Base-by-base conservation (phyloP, 2,329 filamentous ascomycete genomes). In the Leptographium wingfieldii region DNA sequence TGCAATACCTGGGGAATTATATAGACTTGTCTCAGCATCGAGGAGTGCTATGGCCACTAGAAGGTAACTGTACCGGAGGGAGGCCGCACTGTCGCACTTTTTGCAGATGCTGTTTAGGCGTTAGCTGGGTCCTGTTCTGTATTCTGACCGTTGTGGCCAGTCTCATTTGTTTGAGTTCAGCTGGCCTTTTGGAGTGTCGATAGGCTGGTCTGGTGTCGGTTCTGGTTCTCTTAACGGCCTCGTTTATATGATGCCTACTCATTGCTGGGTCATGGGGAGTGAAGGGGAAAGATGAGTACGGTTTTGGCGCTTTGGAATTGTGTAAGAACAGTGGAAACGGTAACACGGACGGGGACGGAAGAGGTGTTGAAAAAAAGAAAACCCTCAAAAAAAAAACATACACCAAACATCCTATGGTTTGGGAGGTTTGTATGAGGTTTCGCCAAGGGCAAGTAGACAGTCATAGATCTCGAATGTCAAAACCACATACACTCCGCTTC, bases 401-500 rank as follows among this genome's bases (percentile, higher is more conserved):
- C 16, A 48, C 19, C 43, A 35, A 57, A 57, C 48, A 25, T 29
- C 19, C 11, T 38, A 25, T 19, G 16, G 52, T 57, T 57, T 31
- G 27, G 56, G n/a, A 35, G 56, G 56, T n/a, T 51, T 57, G 29
- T 38, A 38, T 35, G 31, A 5, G 46, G 56, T 51, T 57, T 38
- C 56, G 56, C 46, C 29, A 51, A 38, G 56, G 29, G 56, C 56
- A 57, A 57, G 56, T 29, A 57, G 56, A 57, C 29, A 57, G 46
- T 46, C 46, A 35, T 51, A 48, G 7, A 35, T 38, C 49, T 55
- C 16, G 27, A 57, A 57, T 57, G 46, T 57, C 56, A 56, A 35
- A 57, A 40, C 56, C 31, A 57, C 56, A 51, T 51, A 12, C 29
- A 51, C 9, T 38, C 56, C 43, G 29, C 22, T 38, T 38, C 29